Conservation (phyloP, 192 early-diverging fungal genomes). For the Kappamyces sp. region DNA sequence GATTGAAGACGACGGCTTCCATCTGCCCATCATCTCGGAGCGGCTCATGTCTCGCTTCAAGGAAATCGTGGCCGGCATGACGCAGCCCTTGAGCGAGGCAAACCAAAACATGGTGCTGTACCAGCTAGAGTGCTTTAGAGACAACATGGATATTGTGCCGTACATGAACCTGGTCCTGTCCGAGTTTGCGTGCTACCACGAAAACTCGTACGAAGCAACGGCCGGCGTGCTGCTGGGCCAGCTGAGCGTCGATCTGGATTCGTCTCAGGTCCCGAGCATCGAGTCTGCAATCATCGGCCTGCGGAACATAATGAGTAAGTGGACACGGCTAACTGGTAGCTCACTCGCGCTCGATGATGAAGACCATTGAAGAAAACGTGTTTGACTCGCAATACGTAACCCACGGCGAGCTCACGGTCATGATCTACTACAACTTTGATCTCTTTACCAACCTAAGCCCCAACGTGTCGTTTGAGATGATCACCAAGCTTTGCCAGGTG, state of each 20-base stretch:
- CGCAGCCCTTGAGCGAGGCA: conserved; percentile 25
- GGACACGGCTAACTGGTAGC: neutral
- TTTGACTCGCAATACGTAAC: neutral
- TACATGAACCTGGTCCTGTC: conserved; percentile 35
- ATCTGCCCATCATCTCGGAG: conserved; percentile 42
- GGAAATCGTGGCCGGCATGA: conserved; percentile 29
- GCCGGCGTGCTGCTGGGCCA: conserved; percentile 32
- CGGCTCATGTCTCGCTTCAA: conserved; percentile 46
- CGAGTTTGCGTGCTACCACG: conserved; percentile 47
- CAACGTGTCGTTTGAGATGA: neutral
- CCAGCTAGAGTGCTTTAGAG: conserved; percentile 34
- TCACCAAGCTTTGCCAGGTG: conserved; percentile 12
- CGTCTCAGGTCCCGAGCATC: conserved; percentile 29
- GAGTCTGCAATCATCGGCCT: conserved; percentile 46
- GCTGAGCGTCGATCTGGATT: conserved; percentile 38
- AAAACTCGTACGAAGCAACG: conserved; percentile 25
- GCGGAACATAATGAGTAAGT: conserved; percentile 41
- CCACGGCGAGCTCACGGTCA: too few relatives aligned
- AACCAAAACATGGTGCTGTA: conserved; percentile 40
- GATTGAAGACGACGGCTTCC: conserved; percentile 47
- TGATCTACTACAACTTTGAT: too few relatives aligned
- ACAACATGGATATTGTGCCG: conserved; percentile 12
- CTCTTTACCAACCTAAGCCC: too few relatives aligned
- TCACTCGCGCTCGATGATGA: neutral
- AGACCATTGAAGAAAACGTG: neutral